A percentile compares a stretch with the other conserved stretches of the same genome.
Evolutionary conservation across 1,284 basidiomycete species (phyloP).

Genomic region (Ceratobasidium sp.): DNA sequence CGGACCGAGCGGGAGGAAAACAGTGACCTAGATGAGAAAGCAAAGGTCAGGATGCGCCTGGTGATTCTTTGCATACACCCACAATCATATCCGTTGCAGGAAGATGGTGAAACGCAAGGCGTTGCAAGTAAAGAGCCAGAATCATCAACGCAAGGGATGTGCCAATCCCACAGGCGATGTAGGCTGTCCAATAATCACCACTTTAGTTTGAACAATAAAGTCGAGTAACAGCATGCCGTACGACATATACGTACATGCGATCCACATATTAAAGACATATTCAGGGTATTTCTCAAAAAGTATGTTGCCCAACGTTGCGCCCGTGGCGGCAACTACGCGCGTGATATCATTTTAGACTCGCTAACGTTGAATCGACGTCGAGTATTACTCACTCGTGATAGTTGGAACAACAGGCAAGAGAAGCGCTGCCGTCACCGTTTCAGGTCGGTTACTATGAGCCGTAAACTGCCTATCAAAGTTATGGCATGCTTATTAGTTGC

Average conservation of each 20-base stretch:
- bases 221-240: no score
- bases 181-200: neutral
- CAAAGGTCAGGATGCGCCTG: neutral
- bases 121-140: slow-evolving; percentile 35
- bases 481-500: neutral
- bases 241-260: slow-evolving; percentile 24
- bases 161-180: slow-evolving; percentile 38
- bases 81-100: slow-evolving; percentile 38
- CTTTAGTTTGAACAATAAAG: neutral
- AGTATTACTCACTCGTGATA: slow-evolving; percentile 28
- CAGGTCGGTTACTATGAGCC: slow-evolving; percentile 31
- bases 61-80: neutral
- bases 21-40: slow-evolving; percentile 19
- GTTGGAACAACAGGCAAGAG: slow-evolving; percentile 37
- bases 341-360: neutral
- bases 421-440: slow-evolving; percentile 36
- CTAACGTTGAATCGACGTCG: neutral
- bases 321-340: slow-evolving; percentile 25
- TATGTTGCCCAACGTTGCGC: slow-evolving; percentile 31
- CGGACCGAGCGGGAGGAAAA: slow-evolving; percentile 33
- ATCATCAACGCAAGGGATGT: slow-evolving; percentile 40
- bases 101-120: slow-evolving; percentile 41
- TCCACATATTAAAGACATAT: slow-evolving; percentile 41
- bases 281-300: slow-evolving; percentile 31
- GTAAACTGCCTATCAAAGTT: slow-evolving; percentile 33